Base-by-base conservation (phyloP, 1,284 basidiomycete genomes). In the Heliocybe sulcata region DNA sequence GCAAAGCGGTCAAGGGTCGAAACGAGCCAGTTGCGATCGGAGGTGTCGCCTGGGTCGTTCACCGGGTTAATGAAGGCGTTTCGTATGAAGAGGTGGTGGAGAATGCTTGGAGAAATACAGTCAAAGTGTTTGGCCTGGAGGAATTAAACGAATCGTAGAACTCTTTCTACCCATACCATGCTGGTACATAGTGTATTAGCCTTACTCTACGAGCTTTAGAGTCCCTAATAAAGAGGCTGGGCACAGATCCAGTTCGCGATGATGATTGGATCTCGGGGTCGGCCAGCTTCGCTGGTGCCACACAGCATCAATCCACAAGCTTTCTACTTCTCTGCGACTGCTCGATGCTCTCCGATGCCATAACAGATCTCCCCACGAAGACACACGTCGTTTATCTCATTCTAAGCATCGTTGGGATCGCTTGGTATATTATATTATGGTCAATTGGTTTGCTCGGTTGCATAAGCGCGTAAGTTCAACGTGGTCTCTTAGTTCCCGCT, bases 21-120 rank as follows among this genome's bases (percentile, higher is more conserved):
- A 92, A 91, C 63, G 94, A 95, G 65, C 91, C 93, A 1, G 79
- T 74, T 19, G 75, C 83, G 2, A 80, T 91, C 35, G 88, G 86
- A 2, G 79, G 80, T 12, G 83, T 95, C 12, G 92, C 90, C 9
- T 91, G 87, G 79, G 82, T 92, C 2, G 73, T 94, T 9, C 78
- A 87, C 52, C 69, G 72, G 56, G 65, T 92, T 35, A 77, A 78
- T 20, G 72, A 81, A 42, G 76, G 73, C 1, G 16, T 19, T 3
- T 59, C 79, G 0, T 72, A 90, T 27, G 81, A 87, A 57, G 73
- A 80, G 53, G 71, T 94, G 0, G 76, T 79, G 0, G 76, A 82
- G 58, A 74, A 72, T 19, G 81, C 77, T 4, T 91, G 82, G 78
- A 72, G 75, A 59, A 94, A 92, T 64, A 87, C 87, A 0, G 64